Conservation (phyloP, 225 moss, liverwort and hornwort species). For the Neckera pumila region DNA sequence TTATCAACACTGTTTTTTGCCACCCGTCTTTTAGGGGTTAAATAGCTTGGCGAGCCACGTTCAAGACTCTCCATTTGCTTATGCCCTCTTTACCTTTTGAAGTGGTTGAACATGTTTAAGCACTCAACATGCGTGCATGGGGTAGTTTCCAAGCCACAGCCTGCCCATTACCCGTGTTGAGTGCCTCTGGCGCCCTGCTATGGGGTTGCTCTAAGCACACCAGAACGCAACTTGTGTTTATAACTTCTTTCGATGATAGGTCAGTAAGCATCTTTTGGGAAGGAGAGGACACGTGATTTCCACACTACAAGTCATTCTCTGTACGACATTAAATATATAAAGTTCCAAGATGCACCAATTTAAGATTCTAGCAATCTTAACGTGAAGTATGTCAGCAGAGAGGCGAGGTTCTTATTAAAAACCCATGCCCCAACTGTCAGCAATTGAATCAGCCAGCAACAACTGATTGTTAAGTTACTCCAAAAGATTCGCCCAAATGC, state of each 20-base stretch:
- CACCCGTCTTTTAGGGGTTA: no score
- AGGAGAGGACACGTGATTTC: not conserved
- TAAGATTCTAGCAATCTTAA: not conserved
- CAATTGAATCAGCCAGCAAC: not conserved
- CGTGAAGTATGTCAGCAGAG: not conserved
- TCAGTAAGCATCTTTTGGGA: no score
- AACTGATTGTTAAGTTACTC: not conserved
- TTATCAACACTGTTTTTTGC: no score
- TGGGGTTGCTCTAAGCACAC: not conserved
- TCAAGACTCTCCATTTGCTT: no score
- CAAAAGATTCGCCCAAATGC: not conserved
- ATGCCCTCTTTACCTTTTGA: no score
- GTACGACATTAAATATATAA: not conserved
- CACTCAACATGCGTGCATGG: no score
- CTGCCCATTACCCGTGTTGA: no score
- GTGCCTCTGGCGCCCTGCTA: no score
- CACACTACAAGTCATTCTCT: not conserved
- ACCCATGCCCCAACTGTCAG: not conserved
- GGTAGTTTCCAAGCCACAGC: no score
- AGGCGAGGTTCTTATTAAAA: not conserved
- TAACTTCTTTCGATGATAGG: not conserved
- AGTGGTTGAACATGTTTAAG: no score
- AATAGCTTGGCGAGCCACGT: no score
- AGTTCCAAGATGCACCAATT: not conserved
- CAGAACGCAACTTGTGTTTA: not conserved